Percentiles rank a stretch among this genome's conserved stretches.
These are phyloP conservation scores for Cercophora sp. DNA, from an alignment of 495 filamentous ascomycete species.

Conservation along the genomic window DNA sequence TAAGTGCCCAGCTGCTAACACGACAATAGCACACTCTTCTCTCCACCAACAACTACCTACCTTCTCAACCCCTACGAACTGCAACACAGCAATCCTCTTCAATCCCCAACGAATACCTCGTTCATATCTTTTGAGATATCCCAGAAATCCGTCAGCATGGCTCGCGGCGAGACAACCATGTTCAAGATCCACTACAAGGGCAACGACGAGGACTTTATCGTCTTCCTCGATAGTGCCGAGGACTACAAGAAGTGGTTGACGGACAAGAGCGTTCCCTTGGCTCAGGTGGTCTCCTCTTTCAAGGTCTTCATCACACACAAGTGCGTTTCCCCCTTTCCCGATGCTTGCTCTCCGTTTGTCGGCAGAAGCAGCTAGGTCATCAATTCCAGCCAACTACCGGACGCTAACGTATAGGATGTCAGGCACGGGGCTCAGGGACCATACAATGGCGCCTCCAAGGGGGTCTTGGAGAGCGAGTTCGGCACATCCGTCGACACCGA, in stretches of 20 bases:
- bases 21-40: not conserved
- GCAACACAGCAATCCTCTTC: no score
- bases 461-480: conserved; percentile 77
- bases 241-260: conserved; percentile 75
- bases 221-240: conserved; percentile 76
- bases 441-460: conserved; percentile 70
- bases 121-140: no score
- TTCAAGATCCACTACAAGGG: conserved; percentile 91
- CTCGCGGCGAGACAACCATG: conserved; percentile 70
- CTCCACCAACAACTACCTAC: not conserved
- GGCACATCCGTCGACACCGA: conserved; percentile 74
- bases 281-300: conserved; percentile 82
- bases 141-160: conserved; percentile 52
- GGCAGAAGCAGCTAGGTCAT: no score
- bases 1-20: not conserved
- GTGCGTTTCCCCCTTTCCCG: conserved; percentile 50
- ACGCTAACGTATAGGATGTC: not conserved
- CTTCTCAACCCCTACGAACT: no score
- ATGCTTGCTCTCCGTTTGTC: not conserved
- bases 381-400: no score
- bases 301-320: conserved; percentile 88
- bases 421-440: conserved; percentile 87
- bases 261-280: conserved; percentile 73
- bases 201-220: conserved; percentile 79
- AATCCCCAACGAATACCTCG: no score